A percentile compares a stretch with the other conserved stretches of the same genome.
Conservation (phyloP, 2,329 filamentous ascomycete species). For the Epichloe gansuensis region DNA sequence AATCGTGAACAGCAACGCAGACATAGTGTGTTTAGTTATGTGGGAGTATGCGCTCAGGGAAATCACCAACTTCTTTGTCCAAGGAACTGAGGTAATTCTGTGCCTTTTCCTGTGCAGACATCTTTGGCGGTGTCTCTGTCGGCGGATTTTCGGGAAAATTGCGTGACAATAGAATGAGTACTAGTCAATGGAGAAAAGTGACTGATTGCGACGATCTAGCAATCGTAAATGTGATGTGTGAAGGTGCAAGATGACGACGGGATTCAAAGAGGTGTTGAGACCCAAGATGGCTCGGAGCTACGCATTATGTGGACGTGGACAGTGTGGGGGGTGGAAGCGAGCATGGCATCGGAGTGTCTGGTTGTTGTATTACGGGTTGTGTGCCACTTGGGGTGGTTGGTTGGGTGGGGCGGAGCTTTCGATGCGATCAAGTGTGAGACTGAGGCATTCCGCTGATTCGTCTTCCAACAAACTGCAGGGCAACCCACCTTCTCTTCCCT, state of each 20-base stretch:
- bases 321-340: constrained; percentile 12
- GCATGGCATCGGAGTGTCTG: not conserved
- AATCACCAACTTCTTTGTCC: constrained; percentile 63
- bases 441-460: constrained; percentile 3
- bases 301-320: constrained; percentile 10
- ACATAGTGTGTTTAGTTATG: too few relatives aligned
- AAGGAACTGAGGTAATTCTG: constrained; percentile 66
- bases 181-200: constrained; percentile 8
- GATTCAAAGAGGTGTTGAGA: constrained; percentile 5
- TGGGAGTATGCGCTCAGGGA: not conserved
- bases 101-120: constrained; percentile 63
- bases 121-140: constrained; percentile 27
- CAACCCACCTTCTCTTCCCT: not conserved
- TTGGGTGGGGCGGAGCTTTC: too few relatives aligned
- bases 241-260: not conserved
- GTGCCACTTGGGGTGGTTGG: not conserved
- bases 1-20: constrained; percentile 12
- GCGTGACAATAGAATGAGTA: not conserved
- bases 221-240: not conserved
- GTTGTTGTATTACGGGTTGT: not conserved
- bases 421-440: too few relatives aligned
- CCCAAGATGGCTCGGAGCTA: constrained; percentile 3
- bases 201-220: not conserved
- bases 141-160: constrained; percentile 8
- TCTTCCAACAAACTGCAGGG: not conserved